Conservation (phyloP, 148 eudicot species). For the Agrostemma githago region DNA sequence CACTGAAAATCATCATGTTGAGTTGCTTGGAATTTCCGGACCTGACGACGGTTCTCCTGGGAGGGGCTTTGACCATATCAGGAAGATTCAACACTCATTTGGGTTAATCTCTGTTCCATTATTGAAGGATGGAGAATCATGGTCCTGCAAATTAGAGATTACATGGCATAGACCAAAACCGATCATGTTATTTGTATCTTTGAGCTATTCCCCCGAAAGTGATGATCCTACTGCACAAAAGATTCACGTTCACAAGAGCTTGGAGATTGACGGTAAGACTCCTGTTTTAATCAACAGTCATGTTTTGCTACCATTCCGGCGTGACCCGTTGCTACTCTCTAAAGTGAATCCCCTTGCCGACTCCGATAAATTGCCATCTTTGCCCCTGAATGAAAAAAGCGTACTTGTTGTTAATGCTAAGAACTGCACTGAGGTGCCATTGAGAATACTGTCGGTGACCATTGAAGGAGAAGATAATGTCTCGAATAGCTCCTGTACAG, state of each 20-base stretch:
- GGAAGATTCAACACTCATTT: slow-evolving; percentile 86
- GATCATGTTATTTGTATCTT: slow-evolving; percentile 80
- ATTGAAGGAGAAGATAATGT: slow-evolving; percentile 55
- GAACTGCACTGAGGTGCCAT: slow-evolving; percentile 83
- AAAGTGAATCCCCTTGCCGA: slow-evolving; percentile 43
- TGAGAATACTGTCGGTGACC: slow-evolving; percentile 62
- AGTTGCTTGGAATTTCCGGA: slow-evolving; percentile 68
- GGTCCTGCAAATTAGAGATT: slow-evolving; percentile 85
- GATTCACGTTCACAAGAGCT: slow-evolving; percentile 89
- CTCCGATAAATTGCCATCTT: slow-evolving; percentile 44
- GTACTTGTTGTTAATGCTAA: slow-evolving; percentile 64
- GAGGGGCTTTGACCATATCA: slow-evolving; percentile 42
- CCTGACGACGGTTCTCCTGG: slow-evolving; percentile 41
- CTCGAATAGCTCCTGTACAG: slow-evolving; percentile 34
- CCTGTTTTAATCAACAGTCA: slow-evolving; percentile 66
- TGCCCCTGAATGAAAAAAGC: slow-evolving; percentile 70
- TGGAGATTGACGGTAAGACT: slow-evolving; percentile 84
- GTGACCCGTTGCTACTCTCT: slow-evolving; percentile 76
- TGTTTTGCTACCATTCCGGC: slow-evolving; percentile 70
- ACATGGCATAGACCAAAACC: slow-evolving; percentile 97
- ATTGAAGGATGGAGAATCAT: slow-evolving; percentile 60
- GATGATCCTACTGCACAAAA: slow-evolving; percentile 54
- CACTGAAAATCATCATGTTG: slow-evolving; percentile 74
- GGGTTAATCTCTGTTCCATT: slow-evolving; percentile 82
- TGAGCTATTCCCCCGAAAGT: slow-evolving; percentile 68